phyloP scores from a whole-genome alignment of 2,329 filamentous ascomycete genomes.

The Hortaea werneckii region DNA sequence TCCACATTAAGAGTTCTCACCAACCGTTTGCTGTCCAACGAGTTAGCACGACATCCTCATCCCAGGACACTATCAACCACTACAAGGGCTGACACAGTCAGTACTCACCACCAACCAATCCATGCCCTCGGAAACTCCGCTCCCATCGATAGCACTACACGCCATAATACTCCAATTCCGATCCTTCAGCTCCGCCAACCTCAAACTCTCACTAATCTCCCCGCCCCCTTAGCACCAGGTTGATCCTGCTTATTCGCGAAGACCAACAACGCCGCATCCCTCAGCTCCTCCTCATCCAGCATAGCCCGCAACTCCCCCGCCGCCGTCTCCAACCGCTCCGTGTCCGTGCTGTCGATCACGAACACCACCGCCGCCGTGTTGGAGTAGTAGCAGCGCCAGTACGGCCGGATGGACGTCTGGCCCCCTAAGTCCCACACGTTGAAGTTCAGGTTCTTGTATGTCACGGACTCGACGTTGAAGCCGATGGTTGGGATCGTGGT shows the following conservation, averaged over 20 bases:
- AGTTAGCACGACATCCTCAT: background rate
- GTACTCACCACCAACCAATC: slow-evolving; percentile 87
- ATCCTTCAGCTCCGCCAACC: slow-evolving; percentile 81
- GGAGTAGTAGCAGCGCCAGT: slow-evolving; percentile 99
- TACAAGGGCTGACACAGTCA: too few species aligned
- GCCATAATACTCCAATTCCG: slow-evolving; percentile 99
- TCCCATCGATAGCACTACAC: slow-evolving; percentile 90
- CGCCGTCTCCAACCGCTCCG: slow-evolving; percentile 85
- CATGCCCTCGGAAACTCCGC: slow-evolving; percentile 94
- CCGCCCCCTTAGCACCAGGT: slow-evolving; percentile 93
- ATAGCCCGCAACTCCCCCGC: slow-evolving; percentile 88
- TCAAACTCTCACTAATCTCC: slow-evolving; percentile 89
- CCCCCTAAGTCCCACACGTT: slow-evolving; percentile 98
- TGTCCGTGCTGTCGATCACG: slow-evolving; percentile 96
- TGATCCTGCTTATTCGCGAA: slow-evolving; percentile 99
- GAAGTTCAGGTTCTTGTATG: slow-evolving; percentile 96
- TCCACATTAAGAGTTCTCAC: slow-evolving; percentile 2
- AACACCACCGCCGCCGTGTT: slow-evolving; percentile 98
- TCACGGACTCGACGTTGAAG: slow-evolving; percentile 98
- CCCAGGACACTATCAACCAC: too few species aligned
- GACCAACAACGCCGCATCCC: slow-evolving; percentile 82
- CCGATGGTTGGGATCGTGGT: slow-evolving; percentile 98
- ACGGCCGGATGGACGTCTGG: slow-evolving; percentile 96
- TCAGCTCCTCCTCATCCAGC: slow-evolving; percentile 93
- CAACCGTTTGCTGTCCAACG: slow-evolving; percentile 10